Conservation (phyloP, 2,329 filamentous ascomycete species). For the Pseudocercospora eumusae region DNA sequence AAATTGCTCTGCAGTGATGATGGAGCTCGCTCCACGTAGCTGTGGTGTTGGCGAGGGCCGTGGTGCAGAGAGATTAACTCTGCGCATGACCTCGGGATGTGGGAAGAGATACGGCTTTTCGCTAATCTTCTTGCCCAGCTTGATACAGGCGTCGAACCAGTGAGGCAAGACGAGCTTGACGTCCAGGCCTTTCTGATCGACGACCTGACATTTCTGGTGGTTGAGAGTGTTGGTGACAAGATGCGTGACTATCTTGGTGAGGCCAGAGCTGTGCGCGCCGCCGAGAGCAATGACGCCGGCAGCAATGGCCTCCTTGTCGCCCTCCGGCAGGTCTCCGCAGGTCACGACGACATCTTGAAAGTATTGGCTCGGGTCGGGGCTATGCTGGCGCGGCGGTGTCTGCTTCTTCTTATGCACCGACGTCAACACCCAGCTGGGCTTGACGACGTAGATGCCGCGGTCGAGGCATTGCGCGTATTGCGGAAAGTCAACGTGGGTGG, state of each 20-base stretch:
- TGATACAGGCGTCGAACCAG: conserved; percentile 97
- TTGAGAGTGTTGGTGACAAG: conserved; percentile 79
- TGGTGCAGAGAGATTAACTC: conserved; percentile 26
- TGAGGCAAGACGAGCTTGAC: conserved; percentile 89
- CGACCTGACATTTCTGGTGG: conserved; percentile 68
- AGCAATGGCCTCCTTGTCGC: conserved; percentile 88
- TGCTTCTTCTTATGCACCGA: conserved; percentile 70
- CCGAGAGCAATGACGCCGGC: conserved; percentile 88
- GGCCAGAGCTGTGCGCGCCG: conserved; percentile 71
- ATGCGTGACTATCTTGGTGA: conserved; percentile 79
- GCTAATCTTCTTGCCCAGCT: conserved; percentile 85
- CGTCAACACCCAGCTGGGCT: conserved; percentile 73
- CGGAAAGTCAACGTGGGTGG: conserved; percentile 86
- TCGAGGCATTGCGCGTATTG: conserved; percentile 75
- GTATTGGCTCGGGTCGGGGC: conserved; percentile 86
- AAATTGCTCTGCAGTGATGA: conserved; percentile 45
- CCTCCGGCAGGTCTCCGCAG: conserved; percentile 79
- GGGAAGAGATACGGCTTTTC: conserved; percentile 85
- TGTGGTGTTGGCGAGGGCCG: conserved; percentile 42
- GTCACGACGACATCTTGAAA: conserved; percentile 81
- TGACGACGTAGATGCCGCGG: conserved; percentile 80
- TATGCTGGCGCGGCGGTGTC: conserved; percentile 79
- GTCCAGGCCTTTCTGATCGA: conserved; percentile 64
- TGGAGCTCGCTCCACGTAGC: conserved; percentile 67
- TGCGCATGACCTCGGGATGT: conserved; percentile 73